These are phyloP conservation scores for Pseudognaphalium luteoalbum DNA, from an alignment of 129 eudicot species.

Conservation along the genomic window DNA sequence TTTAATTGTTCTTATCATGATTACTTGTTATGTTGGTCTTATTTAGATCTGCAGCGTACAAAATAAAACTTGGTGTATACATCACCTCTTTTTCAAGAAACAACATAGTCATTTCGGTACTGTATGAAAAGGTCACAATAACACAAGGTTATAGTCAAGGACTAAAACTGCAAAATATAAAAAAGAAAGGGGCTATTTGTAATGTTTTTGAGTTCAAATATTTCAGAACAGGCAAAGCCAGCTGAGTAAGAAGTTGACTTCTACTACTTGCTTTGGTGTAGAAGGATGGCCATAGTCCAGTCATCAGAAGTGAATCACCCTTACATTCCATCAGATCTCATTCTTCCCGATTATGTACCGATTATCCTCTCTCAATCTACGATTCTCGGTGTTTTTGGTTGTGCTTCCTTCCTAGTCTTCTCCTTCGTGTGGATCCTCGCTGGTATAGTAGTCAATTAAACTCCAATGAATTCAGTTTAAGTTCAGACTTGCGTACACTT, in stretches of 20 bases:
- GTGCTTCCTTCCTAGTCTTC: constrained; percentile 51
- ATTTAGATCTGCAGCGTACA: too few relatives aligned
- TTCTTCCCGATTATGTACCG: constrained; percentile 72
- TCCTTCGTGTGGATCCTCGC: constrained; percentile 69
- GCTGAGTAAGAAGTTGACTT: constrained; percentile 31
- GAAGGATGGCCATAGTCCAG: constrained; percentile 20
- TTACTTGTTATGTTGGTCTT: too few relatives aligned
- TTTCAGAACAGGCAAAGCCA: neutral
- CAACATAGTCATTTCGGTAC: neutral
- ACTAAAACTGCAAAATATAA: neutral
- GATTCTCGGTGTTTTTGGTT: constrained; percentile 54
- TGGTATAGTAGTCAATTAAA: constrained; percentile 36
- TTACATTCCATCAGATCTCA: constrained; percentile 59
- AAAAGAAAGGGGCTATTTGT: neutral
- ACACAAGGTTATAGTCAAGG: neutral
- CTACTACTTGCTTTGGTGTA: neutral
- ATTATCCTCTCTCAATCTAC: constrained; percentile 53
- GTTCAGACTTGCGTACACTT: too few relatives aligned
- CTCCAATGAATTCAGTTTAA: neutral
- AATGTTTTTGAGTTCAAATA: neutral
- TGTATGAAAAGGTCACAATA: neutral
- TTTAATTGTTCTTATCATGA: too few relatives aligned
- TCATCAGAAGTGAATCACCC: constrained; percentile 57
- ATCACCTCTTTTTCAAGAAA: neutral
- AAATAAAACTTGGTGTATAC: neutral